Conservation (phyloP, 2,329 filamentous ascomycete genomes). For the Stylonectria norvegica region DNA sequence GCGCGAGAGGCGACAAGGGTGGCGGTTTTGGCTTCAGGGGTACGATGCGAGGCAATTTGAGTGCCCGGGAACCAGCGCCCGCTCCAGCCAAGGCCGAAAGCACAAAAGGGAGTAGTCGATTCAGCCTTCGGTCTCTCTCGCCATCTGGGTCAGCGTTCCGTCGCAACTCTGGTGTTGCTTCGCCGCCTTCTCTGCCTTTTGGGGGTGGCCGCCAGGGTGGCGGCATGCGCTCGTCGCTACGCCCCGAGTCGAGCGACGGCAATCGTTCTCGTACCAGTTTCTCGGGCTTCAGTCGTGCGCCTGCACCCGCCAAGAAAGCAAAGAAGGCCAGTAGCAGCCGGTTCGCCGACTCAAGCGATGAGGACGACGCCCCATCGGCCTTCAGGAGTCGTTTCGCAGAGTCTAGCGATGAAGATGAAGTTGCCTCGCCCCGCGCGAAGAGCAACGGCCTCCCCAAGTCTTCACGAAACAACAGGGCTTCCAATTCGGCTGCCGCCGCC, state of each 20-base stretch:
- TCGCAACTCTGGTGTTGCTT: constrained; percentile 35
- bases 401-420: constrained; percentile 64
- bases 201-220: constrained; percentile 33
- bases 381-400: constrained; percentile 62
- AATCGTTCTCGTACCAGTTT: constrained; percentile 37
- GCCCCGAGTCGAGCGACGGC: constrained; percentile 38
- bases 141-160: constrained; percentile 57
- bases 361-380: constrained; percentile 37
- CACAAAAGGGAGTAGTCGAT: constrained; percentile 48
- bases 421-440: constrained; percentile 19
- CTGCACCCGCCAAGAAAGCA: constrained; percentile 36
- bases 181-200: constrained; percentile 37
- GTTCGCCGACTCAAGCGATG: constrained; percentile 71
- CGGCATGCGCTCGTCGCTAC: constrained; percentile 46
- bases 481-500: constrained; percentile 34
- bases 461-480: constrained; percentile 28
- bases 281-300: constrained; percentile 42
- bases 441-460: constrained; percentile 34
- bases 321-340: constrained; percentile 49
- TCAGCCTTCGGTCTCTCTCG: constrained; percentile 69
- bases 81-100: constrained; percentile 28
- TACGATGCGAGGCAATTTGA: constrained; percentile 68
- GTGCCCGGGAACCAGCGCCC: constrained; percentile 20
- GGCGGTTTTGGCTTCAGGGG: constrained; percentile 62
- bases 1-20: constrained; percentile 47